These are phyloP conservation scores for Penicillium sp. DNA, from an alignment of 2,329 filamentous ascomycete species.

Conservation along the genomic window DNA sequence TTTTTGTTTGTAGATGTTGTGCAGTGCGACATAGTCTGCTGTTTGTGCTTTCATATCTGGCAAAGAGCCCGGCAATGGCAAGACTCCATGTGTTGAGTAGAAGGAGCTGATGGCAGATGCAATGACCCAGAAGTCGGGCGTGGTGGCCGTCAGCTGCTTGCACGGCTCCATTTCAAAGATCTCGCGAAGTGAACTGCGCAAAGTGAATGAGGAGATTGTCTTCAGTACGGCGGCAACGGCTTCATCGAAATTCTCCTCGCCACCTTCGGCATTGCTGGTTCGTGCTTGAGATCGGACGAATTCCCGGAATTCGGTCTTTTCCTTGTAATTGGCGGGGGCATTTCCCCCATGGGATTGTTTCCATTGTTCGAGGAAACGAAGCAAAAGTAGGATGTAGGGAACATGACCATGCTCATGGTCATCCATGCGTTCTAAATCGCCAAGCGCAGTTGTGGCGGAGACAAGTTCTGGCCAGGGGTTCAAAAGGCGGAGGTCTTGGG, in stretches of 20 bases:
- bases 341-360: slow-evolving; percentile 61
- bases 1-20: slow-evolving; percentile 88
- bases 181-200: slow-evolving; percentile 65
- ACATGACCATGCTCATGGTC: slow-evolving; percentile 85
- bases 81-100: slow-evolving; percentile 61
- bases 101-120: slow-evolving; percentile 73
- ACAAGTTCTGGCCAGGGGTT: slow-evolving; percentile 78
- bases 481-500: slow-evolving; percentile 75
- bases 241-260: slow-evolving; percentile 96
- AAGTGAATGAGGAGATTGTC: slow-evolving; percentile 63
- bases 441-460: slow-evolving; percentile 59
- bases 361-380: slow-evolving; percentile 80
- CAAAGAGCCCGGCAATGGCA: slow-evolving; percentile 79
- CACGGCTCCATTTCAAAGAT: slow-evolving; percentile 68
- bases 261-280: slow-evolving; percentile 70
- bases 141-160: slow-evolving; percentile 43
- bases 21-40: slow-evolving; percentile 78
- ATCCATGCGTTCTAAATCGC: slow-evolving; percentile 62
- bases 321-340: slow-evolving; percentile 67
- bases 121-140: slow-evolving; percentile 79
- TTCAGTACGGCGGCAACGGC: slow-evolving; percentile 82
- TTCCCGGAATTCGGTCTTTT: slow-evolving; percentile 77
- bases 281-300: slow-evolving; percentile 62
- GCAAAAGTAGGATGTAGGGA: slow-evolving; percentile 74
- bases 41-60: slow-evolving; percentile 98